Evolutionary conservation across 352 stramenopile genomes (phyloP).

Genomic region (Phytopythium aichiense): DNA sequence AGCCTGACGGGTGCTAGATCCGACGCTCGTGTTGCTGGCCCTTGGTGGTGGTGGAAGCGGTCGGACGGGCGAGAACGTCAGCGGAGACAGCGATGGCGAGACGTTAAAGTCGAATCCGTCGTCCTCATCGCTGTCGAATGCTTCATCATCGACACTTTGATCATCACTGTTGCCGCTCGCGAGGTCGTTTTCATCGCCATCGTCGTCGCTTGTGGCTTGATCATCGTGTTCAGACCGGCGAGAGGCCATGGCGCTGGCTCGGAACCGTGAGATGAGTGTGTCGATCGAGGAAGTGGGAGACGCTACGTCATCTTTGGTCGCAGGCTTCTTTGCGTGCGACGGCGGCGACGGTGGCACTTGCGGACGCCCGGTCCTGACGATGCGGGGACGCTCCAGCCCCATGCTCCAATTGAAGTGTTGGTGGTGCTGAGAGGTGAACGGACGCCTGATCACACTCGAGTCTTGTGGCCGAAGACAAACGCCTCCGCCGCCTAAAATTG

Average conservation of each 20-base stretch:
- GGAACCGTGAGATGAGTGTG: constrained; percentile 45
- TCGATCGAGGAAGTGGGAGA: constrained; percentile 21
- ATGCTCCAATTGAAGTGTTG: background rate
- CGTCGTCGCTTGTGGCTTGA: constrained; percentile 10
- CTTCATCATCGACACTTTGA: background rate
- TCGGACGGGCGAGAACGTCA: background rate
- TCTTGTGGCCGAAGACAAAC: background rate
- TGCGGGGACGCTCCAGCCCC: background rate
- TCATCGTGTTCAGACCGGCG: background rate
- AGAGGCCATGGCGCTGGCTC: constrained; percentile 21
- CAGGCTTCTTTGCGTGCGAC: background rate
- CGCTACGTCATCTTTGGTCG: background rate
- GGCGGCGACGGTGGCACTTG: background rate
- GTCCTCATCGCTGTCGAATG: background rate
- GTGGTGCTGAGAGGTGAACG: background rate
- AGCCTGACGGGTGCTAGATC: background rate
- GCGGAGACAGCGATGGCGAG: constrained; percentile 5
- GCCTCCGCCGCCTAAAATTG: background rate
- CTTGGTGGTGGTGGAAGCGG: background rate
- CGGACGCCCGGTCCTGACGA: background rate
- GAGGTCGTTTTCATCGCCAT: constrained; percentile 3
- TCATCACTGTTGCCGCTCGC: background rate
- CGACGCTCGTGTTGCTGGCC: background rate
- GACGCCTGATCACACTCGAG: background rate
- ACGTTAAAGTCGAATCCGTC: background rate